These are phyloP conservation scores for Nemophila menziesii DNA, from an alignment of 257 asterid genomes.

Conservation along the genomic window DNA sequence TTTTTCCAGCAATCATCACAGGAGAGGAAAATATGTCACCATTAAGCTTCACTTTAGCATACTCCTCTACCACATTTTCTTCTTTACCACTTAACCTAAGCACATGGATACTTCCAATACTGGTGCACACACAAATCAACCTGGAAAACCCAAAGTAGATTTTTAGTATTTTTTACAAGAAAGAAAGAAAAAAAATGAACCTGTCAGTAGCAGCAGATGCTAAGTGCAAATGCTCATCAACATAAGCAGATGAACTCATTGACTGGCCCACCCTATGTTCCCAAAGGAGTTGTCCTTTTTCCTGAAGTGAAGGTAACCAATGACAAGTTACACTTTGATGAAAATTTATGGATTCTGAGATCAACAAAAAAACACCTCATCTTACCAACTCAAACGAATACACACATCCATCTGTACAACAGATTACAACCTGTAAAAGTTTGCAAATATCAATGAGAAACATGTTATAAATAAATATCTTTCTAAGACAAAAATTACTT, in stretches of 20 bases:
- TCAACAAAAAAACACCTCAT: not conserved
- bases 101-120: slow-evolving; percentile 60
- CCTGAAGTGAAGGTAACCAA: slow-evolving; percentile 25
- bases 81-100: slow-evolving; percentile 24
- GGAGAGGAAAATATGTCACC: slow-evolving; percentile 95
- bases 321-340: no score
- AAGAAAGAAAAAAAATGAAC: slow-evolving; percentile 15
- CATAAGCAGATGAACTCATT: slow-evolving; percentile 69
- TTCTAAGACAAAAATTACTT: not conserved
- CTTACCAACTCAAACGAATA: slow-evolving; percentile 73
- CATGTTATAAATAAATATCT: not conserved
- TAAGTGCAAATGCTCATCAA: slow-evolving; percentile 50
- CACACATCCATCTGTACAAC: slow-evolving; percentile 77
- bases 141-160: slow-evolving; percentile 26
- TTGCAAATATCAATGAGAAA: not conserved
- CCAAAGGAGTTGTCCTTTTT: slow-evolving; percentile 61
- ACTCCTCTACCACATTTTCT: slow-evolving; percentile 44
- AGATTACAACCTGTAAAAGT: slow-evolving; percentile 53
- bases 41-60: slow-evolving; percentile 47
- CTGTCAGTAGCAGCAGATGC: slow-evolving; percentile 29
- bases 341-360: no score
- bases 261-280: slow-evolving; percentile 51
- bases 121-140: slow-evolving; percentile 64
- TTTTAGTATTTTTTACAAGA: not conserved
- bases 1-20: slow-evolving; percentile 74